Conservation (phyloP, 768 basidiomycete species). For the Serpula lacrymans region DNA sequence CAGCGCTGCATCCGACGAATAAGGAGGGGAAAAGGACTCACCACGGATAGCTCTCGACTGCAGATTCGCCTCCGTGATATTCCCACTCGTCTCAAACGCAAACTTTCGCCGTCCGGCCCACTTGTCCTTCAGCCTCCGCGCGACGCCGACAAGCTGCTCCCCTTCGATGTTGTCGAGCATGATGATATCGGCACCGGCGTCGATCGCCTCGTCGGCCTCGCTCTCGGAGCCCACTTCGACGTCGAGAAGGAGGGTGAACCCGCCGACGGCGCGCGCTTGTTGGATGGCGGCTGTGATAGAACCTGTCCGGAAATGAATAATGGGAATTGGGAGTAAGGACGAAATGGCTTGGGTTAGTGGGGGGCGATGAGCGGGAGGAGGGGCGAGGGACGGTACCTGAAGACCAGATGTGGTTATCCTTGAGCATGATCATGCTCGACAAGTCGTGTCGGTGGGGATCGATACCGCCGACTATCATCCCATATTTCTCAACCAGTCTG, state of each 20-base stretch:
- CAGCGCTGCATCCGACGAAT: no score
- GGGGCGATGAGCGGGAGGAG: not conserved
- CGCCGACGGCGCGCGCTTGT: conserved; percentile 84
- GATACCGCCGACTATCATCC: conserved; percentile 96
- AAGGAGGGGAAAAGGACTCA: no score
- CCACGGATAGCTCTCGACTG: conserved; percentile 79
- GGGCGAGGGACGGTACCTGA: conserved; percentile 56
- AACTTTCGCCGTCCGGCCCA: conserved; percentile 84
- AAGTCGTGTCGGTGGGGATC: conserved; percentile 94
- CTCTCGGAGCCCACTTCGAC: conserved; percentile 88
- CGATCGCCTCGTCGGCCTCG: conserved; percentile 96
- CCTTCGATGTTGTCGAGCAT: conserved; percentile 96
- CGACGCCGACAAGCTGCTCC: conserved; percentile 60
- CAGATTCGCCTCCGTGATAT: conserved; percentile 87
- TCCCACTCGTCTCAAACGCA: conserved; percentile 90
- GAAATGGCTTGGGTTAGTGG: not conserved
- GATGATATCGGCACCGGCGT: conserved; percentile 90
- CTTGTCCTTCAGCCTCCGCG: conserved; percentile 67
- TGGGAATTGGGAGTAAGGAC: conserved; percentile 4
- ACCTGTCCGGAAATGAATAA: conserved; percentile 39
- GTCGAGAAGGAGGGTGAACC: conserved; percentile 88
- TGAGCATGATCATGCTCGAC: conserved; percentile 99
- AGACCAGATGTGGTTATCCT: conserved; percentile 99
- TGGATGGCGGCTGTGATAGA: conserved; percentile 88
- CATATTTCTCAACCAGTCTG: conserved; percentile 96